Base-by-base conservation (phyloP, 2,329 filamentous ascomycete genomes). In the Ophiostoma australiae region DNA sequence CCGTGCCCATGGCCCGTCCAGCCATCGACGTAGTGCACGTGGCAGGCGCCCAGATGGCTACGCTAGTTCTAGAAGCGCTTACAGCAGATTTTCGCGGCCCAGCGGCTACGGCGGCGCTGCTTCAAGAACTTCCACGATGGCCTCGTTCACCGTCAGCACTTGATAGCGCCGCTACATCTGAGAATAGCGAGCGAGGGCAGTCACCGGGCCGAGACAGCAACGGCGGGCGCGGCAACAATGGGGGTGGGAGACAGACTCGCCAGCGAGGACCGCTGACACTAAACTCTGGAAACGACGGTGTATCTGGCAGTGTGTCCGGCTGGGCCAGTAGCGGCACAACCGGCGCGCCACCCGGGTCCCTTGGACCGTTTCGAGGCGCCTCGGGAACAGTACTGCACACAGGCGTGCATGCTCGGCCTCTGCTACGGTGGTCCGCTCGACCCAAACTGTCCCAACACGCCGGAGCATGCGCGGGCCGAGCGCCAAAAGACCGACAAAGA, bases 341-440 rank as follows among this genome's bases (percentile, higher is more conserved):
- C 27, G 27, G 27, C 27, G 27, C 27, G 27, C 27, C 27, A 31
- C 27, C 27, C 27, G 33, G 61, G 11, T n/a, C 31, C 61, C 6
- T 66, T 37, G n/a, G 37, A 44, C 44, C 35, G 35, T 6, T 41
- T 44, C 10, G 65, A 67, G 35, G 20, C 20, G 1, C 65, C 37
- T 6, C 65, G 65, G 37, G 5, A 10, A 15, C 4, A 44, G 6
- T 70, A 63, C 55, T 70, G 70, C 66, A 70, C 70, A 37, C 52
- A 68, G 31, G 20, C 23, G 35, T 68, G 69, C n/a, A 27, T 70
- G 17, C 52, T 27, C 17, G 66, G 70, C 4, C 66, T 70, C 4
- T 15, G 37, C 10, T 31, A 31, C 13, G 66, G 70, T 52, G 48
- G 52, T 3, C 15, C 52, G n/a, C 70, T 65, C 13, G 66, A 70